Percentiles rank a stretch among this genome's conserved stretches.
phyloP scores from a whole-genome alignment of 768 basidiomycete species.

The Xerocomus brunneocitrinus region DNA sequence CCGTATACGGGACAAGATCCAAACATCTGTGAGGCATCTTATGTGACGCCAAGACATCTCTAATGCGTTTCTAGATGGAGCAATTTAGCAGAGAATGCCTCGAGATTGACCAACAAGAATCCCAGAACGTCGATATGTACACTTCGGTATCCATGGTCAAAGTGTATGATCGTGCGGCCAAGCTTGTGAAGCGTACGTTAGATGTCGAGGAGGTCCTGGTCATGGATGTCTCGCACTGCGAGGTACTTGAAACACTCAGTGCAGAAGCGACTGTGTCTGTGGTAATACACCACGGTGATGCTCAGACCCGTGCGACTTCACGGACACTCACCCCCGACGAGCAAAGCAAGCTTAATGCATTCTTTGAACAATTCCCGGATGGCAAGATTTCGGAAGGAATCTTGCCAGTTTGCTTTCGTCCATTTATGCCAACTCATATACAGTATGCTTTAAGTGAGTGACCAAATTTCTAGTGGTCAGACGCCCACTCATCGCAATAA shows the following conservation, averaged over 20 bases:
- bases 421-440: constrained; percentile 75
- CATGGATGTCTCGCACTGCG: constrained; percentile 88
- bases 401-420: constrained; percentile 75
- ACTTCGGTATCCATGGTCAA: constrained; percentile 64
- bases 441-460: constrained; percentile 83
- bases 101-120: constrained; percentile 66
- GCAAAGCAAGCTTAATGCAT: constrained; percentile 67
- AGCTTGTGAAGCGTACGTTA: constrained; percentile 82
- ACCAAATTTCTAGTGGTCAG: background rate
- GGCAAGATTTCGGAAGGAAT: constrained; percentile 86
- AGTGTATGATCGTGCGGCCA: constrained; percentile 87
- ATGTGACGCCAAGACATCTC: background rate
- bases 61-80: constrained; percentile 63
- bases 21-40: constrained; percentile 62
- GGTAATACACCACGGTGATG: constrained; percentile 65
- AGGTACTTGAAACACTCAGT: constrained; percentile 69
- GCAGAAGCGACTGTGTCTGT: constrained; percentile 62
- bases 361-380: constrained; percentile 76
- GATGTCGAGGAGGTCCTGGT: constrained; percentile 91
- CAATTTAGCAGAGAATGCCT: constrained; percentile 92
- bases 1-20: constrained; percentile 85
- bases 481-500: constrained; percentile 3
- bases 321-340: constrained; percentile 63
- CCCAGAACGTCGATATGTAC: constrained; percentile 21
- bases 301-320: constrained; percentile 46